Evolutionary conservation across 192 early-diverging fungal species (phyloP), one percentile per base, ranked within the genome.

Genomic region (Rhizophagus prolifer): DNA sequence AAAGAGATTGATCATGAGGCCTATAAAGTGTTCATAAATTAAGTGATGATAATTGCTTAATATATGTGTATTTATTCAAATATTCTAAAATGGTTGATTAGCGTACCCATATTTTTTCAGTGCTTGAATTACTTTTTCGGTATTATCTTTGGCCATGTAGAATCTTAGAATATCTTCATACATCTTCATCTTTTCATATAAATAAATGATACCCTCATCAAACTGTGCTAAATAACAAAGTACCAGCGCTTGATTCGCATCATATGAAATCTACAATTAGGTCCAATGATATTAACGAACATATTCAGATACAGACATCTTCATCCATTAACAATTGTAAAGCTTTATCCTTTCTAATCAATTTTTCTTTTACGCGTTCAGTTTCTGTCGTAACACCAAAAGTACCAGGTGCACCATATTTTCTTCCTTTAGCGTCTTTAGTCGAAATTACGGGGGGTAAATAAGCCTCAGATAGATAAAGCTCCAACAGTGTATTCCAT

Each of bases 401-500:
- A 38, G 7, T 58, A 47, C 75, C 54, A 23, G 75, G 75, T 21
- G 75, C 75, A 8, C 64, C 75, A 25, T 31, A 44, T n/a, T 76
- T 76, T 68, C 75, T 68, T 34, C 75, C 63, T 54, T 76, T 76
- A 3, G 28, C 30, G 38, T 76, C 75, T 59, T 68, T 76, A 30
- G 25, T 44, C 0, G 41, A 65, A 14, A 76, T 60, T 23, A 79
- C 72, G 0, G 71, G 74, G 2, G 58, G 36, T 47, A 74, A 66
- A 28, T 79, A 81, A 21, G 79, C 64, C 38, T 81, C 79, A 3
- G 81, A 78, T 58, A 90, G 80, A 75, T 97, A 95, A 25, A 99
- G 87, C 78, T 99, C 96, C 69, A 99, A 78, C 30, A 99, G 81
- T 5, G 96, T 96, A 76, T 95, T 93, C 93, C 97, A 97, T 3